Evolutionary conservation across 176 grass and related monocot genomes (phyloP), one percentile per base, ranked within the genome.

Genomic region (Ampelocalamus luodianensis): DNA sequence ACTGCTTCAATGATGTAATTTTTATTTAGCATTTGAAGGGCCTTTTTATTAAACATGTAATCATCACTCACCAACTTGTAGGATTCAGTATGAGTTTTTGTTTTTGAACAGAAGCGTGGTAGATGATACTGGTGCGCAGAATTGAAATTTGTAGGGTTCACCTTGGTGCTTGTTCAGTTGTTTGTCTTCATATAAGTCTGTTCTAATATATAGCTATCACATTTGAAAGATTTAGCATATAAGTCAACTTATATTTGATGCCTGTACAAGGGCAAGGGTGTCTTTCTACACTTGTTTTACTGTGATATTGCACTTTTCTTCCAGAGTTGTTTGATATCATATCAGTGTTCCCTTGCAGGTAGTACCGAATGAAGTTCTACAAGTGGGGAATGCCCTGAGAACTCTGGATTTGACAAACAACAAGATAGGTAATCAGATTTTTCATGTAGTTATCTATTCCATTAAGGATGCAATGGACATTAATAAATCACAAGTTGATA

Each of bases 341-440:
- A 42, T 66, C 53, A 60, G 53, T 66, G 69, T 50, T 90, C 55
- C 48, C 72, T 77, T 71, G 34, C 90, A 89, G 88, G 90, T 84
- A 84, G 86, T 98, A 48, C 93, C 96, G 69, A 81, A 90, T 89
- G 96, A 98, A 89, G 81, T 98, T 89, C 66, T 95, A 64, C 81
- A 92, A 78, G 91, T 98, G 67, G 96, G 91, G 15, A 95, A 82
- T 80, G 90, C 81, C 81, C 74, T 98, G 83, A 95, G 96, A 76
- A 96, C 86, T 51, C 93, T 98, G 74, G 96, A 98, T 90, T 88
- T 98, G 75, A 98, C 96, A 67, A 98, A 98, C 84, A 98, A 98
- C 81, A 98, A 88, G 81, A 92, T 98, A 92, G 90, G 96, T 95
- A 95, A 73, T 63, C 66, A 46, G 46, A 61, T 61, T 34, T 34